Evolutionary conservation across 1,284 basidiomycete genomes (phyloP), one percentile per base, ranked within the genome.

Genomic region (Gomphus bonarii): DNA sequence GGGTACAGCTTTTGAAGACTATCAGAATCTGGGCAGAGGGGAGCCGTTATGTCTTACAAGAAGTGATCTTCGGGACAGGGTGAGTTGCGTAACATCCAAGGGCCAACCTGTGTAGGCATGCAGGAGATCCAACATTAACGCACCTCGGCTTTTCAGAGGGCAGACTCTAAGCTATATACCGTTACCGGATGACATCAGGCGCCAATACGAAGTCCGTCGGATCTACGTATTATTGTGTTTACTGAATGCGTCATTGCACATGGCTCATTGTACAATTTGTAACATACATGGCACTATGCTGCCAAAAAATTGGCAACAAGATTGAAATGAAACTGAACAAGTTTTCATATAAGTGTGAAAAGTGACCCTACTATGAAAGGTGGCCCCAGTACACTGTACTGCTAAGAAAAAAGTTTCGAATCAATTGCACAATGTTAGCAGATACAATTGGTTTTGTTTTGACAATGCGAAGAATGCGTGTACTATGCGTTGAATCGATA

Each of bases 31-130:
- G 11, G 18, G 22, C 40, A 55, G 58, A 44, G 48, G 18, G 22
- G 16, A 1, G 53, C 38, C 58, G 38, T 50, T 14, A 8, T 38
- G 33, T 73, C 79, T 64, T 61, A 85, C 87, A 60, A 88, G 68
- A 18, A 88, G 72, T 25, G 79, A 74, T 52, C 75, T 71, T 59
- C 74, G 68, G 36, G 76, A 75, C 25, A 87, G 73, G 28, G 73
- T 66, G 59, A 89, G 75, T 66, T 79, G 75, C 59, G 79, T 75
- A 54, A 86, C 72, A 36, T 73, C 73, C n/a, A 73, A 66, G 25
- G 87, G 85, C 58, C 74, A 75, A 56, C 80, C 82, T 18, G 76
- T 73, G 65, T 79, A 82, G 20, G 78, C 70, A 63, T 75, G 73
- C 57, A 79, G 68, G 62, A 85, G 78, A 60, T 77, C 71, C 52